A percentile compares a stretch with the other conserved stretches of the same genome.
phyloP scores from a whole-genome alignment of 2,329 filamentous ascomycete species.

The Venturia oleaginea region DNA sequence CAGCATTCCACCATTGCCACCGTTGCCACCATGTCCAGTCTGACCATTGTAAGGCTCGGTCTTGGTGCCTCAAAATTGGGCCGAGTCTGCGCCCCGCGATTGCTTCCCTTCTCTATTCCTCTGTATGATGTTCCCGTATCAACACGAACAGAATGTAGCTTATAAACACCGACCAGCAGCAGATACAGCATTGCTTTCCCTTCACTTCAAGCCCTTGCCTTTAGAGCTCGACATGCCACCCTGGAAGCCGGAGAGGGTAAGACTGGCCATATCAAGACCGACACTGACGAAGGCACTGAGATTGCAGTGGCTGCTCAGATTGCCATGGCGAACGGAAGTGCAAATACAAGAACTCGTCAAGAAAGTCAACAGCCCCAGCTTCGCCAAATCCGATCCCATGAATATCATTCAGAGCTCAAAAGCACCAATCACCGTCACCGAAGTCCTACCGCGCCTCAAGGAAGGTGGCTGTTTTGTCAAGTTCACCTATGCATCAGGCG shows the following conservation, averaged over 20 bases:
- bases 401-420: constrained; percentile 52
- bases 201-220: not conserved
- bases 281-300: constrained; percentile 65
- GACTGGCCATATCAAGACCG: constrained; percentile 72
- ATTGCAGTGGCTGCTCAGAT: constrained; percentile 52
- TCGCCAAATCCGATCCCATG: constrained; percentile 47
- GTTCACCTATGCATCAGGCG: constrained; percentile 50
- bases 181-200: not conserved
- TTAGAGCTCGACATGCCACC: not conserved
- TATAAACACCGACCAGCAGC: not conserved
- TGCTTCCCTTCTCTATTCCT: not conserved
- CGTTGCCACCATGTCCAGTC: not conserved
- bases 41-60: not conserved
- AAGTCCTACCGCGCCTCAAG: constrained; percentile 75
- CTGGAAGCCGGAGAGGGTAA: constrained; percentile 51
- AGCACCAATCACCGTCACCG: constrained; percentile 61
- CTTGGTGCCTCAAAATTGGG: not conserved
- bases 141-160: not conserved
- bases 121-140: not conserved
- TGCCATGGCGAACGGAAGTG: constrained; percentile 41
- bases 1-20: no score
- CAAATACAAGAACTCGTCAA: constrained; percentile 44
- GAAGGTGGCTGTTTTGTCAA: constrained; percentile 94
- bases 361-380: constrained; percentile 29
- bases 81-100: not conserved